Percentiles rank a stretch among this genome's conserved stretches.
These are phyloP conservation scores for Zygosaccharomyces bailii DNA, from an alignment of 805 yeast species.

Conservation along the genomic window DNA sequence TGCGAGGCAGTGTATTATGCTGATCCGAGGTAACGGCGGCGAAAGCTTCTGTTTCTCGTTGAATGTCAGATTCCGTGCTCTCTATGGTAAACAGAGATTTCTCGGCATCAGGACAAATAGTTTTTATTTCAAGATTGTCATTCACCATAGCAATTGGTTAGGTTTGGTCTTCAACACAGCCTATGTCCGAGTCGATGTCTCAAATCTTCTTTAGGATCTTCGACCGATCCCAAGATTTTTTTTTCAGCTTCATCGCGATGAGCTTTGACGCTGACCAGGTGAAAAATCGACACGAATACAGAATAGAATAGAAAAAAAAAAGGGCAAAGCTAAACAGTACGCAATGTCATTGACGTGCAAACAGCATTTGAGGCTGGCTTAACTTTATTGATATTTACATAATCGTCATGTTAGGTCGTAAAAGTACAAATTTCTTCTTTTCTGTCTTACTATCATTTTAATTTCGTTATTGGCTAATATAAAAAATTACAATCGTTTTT, in stretches of 20 bases:
- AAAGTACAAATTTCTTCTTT: background rate
- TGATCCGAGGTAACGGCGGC: conserved; percentile 7
- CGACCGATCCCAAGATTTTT: background rate
- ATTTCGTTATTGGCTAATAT: too few species aligned
- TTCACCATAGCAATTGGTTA: conserved; percentile 23
- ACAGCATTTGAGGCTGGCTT: too few species aligned
- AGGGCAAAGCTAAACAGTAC: background rate
- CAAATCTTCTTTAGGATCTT: background rate
- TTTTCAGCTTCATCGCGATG: background rate
- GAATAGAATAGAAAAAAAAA: background rate
- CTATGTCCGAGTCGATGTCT: background rate
- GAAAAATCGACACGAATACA: background rate
- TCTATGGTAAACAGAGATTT: conserved; percentile 32
- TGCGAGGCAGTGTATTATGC: conserved; percentile 30
- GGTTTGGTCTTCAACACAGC: background rate
- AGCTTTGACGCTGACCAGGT: background rate
- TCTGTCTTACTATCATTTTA: background rate
- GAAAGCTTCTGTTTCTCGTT: conserved; percentile 7
- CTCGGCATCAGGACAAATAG: conserved; percentile 35
- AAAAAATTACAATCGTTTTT: too few species aligned
- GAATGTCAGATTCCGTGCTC: conserved; percentile 11
- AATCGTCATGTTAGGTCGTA: background rate
- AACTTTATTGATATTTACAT: background rate
- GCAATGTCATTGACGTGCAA: background rate
- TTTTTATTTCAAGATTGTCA: conserved; percentile 30